Evolutionary conservation across 805 yeast genomes (phyloP).

Genomic region (Yamadazyma olivae): DNA sequence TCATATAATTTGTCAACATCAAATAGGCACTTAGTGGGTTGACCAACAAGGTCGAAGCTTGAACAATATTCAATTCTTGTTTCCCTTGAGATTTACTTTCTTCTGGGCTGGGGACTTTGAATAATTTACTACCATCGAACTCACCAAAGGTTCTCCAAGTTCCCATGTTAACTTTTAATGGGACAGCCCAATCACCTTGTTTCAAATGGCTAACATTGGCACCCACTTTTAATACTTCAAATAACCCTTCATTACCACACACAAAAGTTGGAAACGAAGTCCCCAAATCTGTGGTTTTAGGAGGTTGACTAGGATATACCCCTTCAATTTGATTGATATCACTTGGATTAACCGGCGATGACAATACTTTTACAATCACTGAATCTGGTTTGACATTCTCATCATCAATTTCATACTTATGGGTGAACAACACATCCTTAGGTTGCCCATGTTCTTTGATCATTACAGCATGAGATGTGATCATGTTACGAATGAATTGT

Average conservation of each 20-base stretch:
- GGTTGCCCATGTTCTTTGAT: conserved; percentile 72
- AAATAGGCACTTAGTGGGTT: conserved; percentile 92
- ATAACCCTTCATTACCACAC: conserved; percentile 93
- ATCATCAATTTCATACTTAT: conserved; percentile 49
- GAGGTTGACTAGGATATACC: conserved; percentile 46
- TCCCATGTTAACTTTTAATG: conserved; percentile 74
- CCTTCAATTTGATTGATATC: conserved; percentile 48
- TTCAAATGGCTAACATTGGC: conserved; percentile 42
- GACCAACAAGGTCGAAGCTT: conserved; percentile 88
- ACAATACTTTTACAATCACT: conserved; percentile 34
- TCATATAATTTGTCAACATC: conserved; percentile 70
- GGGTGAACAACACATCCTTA: conserved; percentile 49
- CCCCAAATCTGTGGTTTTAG: conserved; percentile 50
- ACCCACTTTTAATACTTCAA: conserved; percentile 78
- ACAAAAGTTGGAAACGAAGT: conserved; percentile 66
- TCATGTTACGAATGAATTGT: conserved; percentile 24
- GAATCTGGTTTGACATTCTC: conserved; percentile 35
- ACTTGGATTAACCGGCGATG: conserved; percentile 42
- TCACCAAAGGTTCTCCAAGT: conserved; percentile 81
- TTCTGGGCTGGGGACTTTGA: conserved; percentile 52
- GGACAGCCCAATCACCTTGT: conserved; percentile 87
- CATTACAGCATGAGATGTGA: conserved; percentile 63
- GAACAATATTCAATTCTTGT: conserved; percentile 36
- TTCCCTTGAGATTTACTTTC: conserved; percentile 41
- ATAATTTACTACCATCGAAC: conserved; percentile 49